phyloP scores from a whole-genome alignment of 1,284 basidiomycete species.

The Cerrena zonata region DNA sequence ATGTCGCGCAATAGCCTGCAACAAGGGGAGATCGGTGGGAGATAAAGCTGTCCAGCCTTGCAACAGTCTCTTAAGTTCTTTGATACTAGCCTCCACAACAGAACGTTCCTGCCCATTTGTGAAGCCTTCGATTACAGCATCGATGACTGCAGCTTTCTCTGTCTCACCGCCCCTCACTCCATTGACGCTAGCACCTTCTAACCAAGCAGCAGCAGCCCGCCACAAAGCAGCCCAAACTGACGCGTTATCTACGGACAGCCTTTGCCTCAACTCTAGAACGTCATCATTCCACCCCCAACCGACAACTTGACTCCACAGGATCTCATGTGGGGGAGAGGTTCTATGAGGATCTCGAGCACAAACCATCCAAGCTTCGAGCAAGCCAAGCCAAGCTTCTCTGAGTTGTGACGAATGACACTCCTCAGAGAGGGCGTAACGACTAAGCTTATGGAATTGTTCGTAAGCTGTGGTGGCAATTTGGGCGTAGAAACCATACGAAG shows the following conservation, averaged over 20 bases:
- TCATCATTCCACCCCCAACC: conserved; percentile 73
- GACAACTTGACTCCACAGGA: conserved; percentile 82
- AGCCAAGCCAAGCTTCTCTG: conserved; percentile 42
- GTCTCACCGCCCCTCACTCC: conserved; percentile 57
- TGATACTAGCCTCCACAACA: conserved; percentile 32
- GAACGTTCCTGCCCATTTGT: conserved; percentile 33
- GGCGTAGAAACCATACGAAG: conserved; percentile 72
- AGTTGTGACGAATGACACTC: conserved; percentile 33
- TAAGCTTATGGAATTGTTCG: conserved; percentile 44
- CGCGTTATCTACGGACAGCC: conserved; percentile 18
- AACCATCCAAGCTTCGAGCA: conserved; percentile 70
- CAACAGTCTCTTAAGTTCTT: conserved; percentile 29
- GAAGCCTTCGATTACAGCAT: conserved; percentile 36
- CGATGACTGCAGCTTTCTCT: conserved; percentile 44
- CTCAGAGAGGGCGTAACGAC: conserved; percentile 38
- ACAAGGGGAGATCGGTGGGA: conserved; percentile 12
- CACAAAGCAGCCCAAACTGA: conserved; percentile 45
- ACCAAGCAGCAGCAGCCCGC: conserved; percentile 58
- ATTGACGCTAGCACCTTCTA: conserved; percentile 73
- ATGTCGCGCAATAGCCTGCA: conserved; percentile 12
- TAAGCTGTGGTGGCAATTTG: conserved; percentile 61
- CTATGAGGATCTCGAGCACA: conserved; percentile 86
- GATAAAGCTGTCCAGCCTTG: conserved; percentile 9
- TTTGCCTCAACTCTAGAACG: conserved; percentile 35
- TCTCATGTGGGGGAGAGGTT: conserved; percentile 80